Evolutionary conservation across 1,139 yeast genomes (phyloP), one percentile per base, ranked within the genome.

Genomic region (Wickerhamomyces sp.): DNA sequence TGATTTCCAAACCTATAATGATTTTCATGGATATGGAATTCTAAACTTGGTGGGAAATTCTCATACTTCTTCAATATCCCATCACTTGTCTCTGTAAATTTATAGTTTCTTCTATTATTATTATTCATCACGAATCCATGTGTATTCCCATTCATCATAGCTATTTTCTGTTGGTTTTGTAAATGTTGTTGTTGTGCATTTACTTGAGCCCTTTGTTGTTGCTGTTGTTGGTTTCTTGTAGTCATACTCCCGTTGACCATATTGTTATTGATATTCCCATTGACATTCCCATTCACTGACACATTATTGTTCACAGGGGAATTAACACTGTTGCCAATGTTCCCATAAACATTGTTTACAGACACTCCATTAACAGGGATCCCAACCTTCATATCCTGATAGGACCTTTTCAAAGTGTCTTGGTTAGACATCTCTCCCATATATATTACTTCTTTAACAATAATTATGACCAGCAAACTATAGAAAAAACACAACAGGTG

Each of bases 1-100:
- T 81, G 86, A 48, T 53, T 55, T 1, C 65, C 65, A 50, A 62
- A 62, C 50, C 94, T 76, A 62, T 81, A 93, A 64, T 91, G 95
- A 42, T 88, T 87, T 56, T 88, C 95, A 64, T 86, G 91, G 35
- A 93, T 89, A 59, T 93, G 97, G 55, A 93, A 81, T 51, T 84
- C 94, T 48, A 93, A 65, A 39, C 95, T 86, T 10, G 97, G 87
- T 7, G 94, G 88, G 52, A 78, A 80, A 49, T 81, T 79, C 50
- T 84, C 81, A 61, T 83, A 90, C 61, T 90, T 91, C 49, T 79
- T 76, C 54, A 93, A 67, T n/a, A 93, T 74, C 41, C 84, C 87
- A 50, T 79, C 85, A 10, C 87, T 69, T 6, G 91, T 81, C 54
- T 85, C 87, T 13, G 86, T 81, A 60, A 84, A 84, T 42, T 79